phyloP scores from a whole-genome alignment of 2,329 filamentous ascomycete species.

The Cladosporium sp. region DNA sequence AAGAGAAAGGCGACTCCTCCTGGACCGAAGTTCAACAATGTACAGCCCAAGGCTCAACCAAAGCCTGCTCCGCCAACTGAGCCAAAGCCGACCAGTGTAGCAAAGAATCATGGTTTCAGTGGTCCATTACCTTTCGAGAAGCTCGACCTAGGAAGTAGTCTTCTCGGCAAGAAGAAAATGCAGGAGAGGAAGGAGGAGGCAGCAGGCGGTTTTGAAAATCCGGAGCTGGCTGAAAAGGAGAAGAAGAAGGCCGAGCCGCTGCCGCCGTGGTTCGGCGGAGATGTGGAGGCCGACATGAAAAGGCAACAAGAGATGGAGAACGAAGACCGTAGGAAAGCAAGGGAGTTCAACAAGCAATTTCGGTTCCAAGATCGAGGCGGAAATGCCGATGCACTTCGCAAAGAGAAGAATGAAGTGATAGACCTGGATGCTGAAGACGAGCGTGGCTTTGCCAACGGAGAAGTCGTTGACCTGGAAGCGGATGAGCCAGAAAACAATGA shows the following conservation, averaged over 20 bases:
- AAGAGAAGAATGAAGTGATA: constrained; percentile 45
- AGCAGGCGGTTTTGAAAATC: constrained; percentile 61
- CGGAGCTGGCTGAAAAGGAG: constrained; percentile 31
- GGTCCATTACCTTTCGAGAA: constrained; percentile 88
- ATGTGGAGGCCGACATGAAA: constrained; percentile 54
- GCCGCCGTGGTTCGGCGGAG: constrained; percentile 67
- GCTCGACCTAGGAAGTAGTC: constrained; percentile 61
- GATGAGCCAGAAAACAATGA: constrained; percentile 25
- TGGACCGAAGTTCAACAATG: constrained; percentile 13
- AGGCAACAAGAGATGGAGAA: constrained; percentile 34
- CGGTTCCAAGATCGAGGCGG: constrained; percentile 48
- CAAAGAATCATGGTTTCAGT: constrained; percentile 57
- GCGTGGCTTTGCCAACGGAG: constrained; percentile 26
- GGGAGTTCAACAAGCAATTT: constrained; percentile 51
- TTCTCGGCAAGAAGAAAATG: constrained; percentile 47
- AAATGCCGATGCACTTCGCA: constrained; percentile 51
- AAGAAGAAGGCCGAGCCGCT: constrained; percentile 52
- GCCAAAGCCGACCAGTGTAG: constrained; percentile 15
- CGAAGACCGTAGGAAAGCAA: constrained; percentile 50
- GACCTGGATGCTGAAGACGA: constrained; percentile 39
- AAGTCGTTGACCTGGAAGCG: constrained; percentile 36
- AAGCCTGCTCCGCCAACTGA: constrained; percentile 24
- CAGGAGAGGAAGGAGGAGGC: constrained; percentile 47
- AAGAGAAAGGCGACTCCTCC: constrained; percentile 27
- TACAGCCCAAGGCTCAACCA: constrained; percentile 18